Conservation (phyloP, 176 grass and related monocot species). For the Carex myosuroides region DNA sequence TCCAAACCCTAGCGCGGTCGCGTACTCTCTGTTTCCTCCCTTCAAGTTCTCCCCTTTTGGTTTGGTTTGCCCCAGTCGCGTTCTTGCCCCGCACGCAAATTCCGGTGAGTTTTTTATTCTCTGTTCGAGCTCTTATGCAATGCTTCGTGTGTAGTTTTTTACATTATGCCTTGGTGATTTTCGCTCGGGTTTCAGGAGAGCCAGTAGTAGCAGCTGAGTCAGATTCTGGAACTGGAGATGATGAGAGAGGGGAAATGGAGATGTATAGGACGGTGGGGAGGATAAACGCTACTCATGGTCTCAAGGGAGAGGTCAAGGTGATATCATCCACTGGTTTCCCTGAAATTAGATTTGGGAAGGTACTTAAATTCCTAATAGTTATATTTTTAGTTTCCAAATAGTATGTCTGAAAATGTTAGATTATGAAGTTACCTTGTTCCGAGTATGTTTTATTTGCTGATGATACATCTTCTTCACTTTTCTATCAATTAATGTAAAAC, state of each 20-base stretch:
- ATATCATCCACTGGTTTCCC: conserved; percentile 74
- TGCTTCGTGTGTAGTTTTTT: neutral
- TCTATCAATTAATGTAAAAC: neutral
- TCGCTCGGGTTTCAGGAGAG: conserved; percentile 11
- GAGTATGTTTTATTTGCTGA: neutral
- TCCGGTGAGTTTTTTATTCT: neutral
- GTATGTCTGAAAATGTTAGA: neutral
- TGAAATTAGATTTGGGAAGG: conserved; percentile 68
- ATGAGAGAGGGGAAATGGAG: conserved; percentile 9
- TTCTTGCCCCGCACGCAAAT: neutral
- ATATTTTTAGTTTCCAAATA: neutral
- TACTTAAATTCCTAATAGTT: conserved; percentile 7
- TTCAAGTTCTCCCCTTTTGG: neutral
- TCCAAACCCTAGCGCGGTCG: neutral
- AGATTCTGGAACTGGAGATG: conserved; percentile 10
- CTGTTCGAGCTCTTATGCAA: neutral
- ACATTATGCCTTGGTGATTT: neutral
- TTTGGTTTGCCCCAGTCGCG: neutral
- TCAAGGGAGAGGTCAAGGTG: conserved; percentile 81
- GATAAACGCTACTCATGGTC: conserved; percentile 55
- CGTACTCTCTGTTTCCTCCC: neutral
- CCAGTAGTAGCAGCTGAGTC: conserved; percentile 6
- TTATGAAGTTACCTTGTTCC: neutral
- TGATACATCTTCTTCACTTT: neutral
- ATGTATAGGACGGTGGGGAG: conserved; percentile 57